A percentile compares a stretch with the other conserved stretches of the same genome.
Evolutionary conservation across 164 flowering plant genomes (phyloP).

Genomic region (Chimonanthus praecox): DNA sequence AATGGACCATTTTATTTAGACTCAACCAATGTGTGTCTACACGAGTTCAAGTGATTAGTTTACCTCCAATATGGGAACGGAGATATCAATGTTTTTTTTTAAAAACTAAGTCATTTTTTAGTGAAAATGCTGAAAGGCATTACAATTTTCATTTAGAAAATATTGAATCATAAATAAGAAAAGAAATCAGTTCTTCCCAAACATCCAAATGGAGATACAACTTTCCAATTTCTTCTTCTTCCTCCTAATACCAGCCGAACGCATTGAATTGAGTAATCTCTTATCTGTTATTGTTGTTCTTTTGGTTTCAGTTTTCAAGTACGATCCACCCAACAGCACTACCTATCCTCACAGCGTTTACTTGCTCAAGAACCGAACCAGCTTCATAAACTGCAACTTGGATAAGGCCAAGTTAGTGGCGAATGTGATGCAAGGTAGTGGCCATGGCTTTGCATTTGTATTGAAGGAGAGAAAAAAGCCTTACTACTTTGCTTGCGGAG

Average conservation of each 20-base stretch:
- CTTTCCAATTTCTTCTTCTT: neutral
- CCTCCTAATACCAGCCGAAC: neutral
- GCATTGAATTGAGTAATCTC: neutral
- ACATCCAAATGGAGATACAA: too few relatives aligned
- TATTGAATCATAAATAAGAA: too few relatives aligned
- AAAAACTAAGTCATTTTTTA: too few relatives aligned
- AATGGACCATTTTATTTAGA: too few relatives aligned
- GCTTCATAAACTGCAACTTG: constrained; percentile 41
- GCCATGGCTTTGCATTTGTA: constrained; percentile 32
- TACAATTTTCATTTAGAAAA: too few relatives aligned
- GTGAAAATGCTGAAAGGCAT: too few relatives aligned
- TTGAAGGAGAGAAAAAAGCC: constrained; percentile 10
- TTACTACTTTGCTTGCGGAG: constrained; percentile 44
- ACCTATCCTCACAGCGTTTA: constrained; percentile 41
- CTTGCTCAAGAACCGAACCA: constrained; percentile 33
- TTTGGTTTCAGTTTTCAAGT: constrained; percentile 34
- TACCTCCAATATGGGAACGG: too few relatives aligned
- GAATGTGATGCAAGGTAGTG: constrained; percentile 27
- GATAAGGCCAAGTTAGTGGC: constrained; percentile 33
- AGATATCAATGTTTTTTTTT: neutral
- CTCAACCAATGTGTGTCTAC: too few relatives aligned
- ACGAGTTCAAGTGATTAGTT: too few relatives aligned
- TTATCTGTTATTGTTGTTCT: constrained; percentile 3
- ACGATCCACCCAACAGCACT: constrained; percentile 31
- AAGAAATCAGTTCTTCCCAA: too few relatives aligned